Conservation (phyloP, 1,284 basidiomycete genomes). For the Puccinia horiana region DNA sequence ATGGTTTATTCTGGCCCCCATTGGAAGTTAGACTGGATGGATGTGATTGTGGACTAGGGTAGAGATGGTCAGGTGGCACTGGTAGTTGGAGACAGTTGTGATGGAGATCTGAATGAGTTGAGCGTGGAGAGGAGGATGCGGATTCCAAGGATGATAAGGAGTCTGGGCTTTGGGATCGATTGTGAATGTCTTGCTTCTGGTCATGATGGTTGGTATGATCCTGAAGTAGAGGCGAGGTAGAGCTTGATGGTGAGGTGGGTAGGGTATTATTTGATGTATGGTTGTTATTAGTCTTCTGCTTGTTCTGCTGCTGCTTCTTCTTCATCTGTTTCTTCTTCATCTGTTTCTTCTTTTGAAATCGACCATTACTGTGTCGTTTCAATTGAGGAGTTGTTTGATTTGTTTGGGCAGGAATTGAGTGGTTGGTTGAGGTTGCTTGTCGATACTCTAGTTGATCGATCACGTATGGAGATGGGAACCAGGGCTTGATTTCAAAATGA, state of each 20-base stretch:
- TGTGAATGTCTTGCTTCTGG: background rate
- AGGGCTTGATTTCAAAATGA: constrained; percentile 57
- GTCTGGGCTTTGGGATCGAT: background rate
- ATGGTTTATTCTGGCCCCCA: background rate
- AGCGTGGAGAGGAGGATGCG: background rate
- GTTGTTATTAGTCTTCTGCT: background rate
- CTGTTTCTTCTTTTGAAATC: constrained; percentile 27
- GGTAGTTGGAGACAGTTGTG: background rate
- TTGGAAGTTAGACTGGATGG: constrained; percentile 10
- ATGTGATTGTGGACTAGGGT: background rate
- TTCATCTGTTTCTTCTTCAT: no score
- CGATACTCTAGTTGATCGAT: constrained; percentile 52
- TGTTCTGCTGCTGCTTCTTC: no score
- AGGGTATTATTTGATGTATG: background rate
- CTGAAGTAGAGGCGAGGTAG: background rate
- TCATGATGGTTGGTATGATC: background rate
- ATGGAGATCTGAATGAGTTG: background rate
- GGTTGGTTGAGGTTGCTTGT: constrained; percentile 2
- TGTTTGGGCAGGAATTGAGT: constrained; percentile 6
- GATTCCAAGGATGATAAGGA: constrained; percentile 3
- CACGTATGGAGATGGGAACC: constrained; percentile 58
- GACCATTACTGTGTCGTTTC: constrained; percentile 17
- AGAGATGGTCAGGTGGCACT: constrained; percentile 9
- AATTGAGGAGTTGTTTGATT: background rate
- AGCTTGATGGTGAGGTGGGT: background rate